Evolutionary conservation across 768 basidiomycete genomes (phyloP), one percentile per base, ranked within the genome.

Genomic region (Tulasnella sp.): DNA sequence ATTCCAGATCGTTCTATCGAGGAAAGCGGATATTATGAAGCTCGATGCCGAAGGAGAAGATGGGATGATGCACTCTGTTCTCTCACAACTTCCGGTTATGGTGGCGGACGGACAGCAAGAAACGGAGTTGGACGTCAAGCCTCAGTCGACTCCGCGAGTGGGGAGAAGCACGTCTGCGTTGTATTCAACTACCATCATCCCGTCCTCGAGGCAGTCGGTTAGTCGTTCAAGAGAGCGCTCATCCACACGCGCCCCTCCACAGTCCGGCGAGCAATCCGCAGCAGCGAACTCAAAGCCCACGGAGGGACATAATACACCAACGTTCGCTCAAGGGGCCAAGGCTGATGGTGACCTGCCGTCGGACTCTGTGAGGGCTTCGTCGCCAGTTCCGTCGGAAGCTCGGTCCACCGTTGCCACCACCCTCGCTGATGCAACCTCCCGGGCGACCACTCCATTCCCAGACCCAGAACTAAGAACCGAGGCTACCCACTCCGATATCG

Each of bases 51-150:
- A 90, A 80, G 91, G 88, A 31, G 92, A 93, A 78, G 92, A 92
- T 70, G 81, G 93, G 34, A 93, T 93, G 92, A 85, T 92, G 45
- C 93, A 94, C 81, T 90, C 92, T 3, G 79, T 93, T 12, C 84
- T 94, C 5, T 77, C 79, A 1, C 67, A 71, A 29, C 70, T 79
- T n/a, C 79, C 79, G 17, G 73, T 67, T 6, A 78, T 79, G 39
- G 37, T 78, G 25, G 75, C 79, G 31, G 73, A 81, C 36, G 78
- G 77, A 40, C 22, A 76, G 36, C 74, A 79, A 34, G 69, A 73
- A 14, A 38, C 6, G 6, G 75, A 40, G 37, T 22, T 29, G 8
- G 36, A 29, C 34, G 29, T 31, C 29, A 37, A 52, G 1, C 36
- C 45, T 22, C 45, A 36, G n/a, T 52, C 15, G 1, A 38, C 29